phyloP scores from a whole-genome alignment of 2,329 filamentous ascomycete genomes.

The Alternaria dauci region DNA sequence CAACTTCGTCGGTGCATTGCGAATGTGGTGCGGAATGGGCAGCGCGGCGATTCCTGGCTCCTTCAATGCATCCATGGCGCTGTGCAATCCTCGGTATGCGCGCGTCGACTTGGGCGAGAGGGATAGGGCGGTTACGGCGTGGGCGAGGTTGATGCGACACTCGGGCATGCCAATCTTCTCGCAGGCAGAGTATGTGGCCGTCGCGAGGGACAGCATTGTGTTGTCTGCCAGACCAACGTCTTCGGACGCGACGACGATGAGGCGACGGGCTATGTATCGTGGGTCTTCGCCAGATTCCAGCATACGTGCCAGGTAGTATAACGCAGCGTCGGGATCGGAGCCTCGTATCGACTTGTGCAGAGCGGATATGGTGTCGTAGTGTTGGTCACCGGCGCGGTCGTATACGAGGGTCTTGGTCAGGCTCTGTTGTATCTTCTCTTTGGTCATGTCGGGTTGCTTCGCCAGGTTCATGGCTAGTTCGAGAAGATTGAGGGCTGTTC shows the following conservation, averaged over 20 bases:
- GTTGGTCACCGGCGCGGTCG: slow-evolving; percentile 92
- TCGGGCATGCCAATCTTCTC: slow-evolving; percentile 97
- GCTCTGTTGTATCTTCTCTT: slow-evolving; percentile 78
- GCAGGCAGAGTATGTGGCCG: slow-evolving; percentile 82
- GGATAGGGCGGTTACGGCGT: slow-evolving; percentile 82
- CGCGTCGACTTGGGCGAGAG: slow-evolving; percentile 86
- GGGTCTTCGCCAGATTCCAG: slow-evolving; percentile 94
- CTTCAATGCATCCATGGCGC: slow-evolving; percentile 77
- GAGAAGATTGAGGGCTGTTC: slow-evolving; percentile 89
- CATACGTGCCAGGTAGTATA: slow-evolving; percentile 97
- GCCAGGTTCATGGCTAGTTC: slow-evolving; percentile 86
- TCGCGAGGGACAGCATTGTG: slow-evolving; percentile 81
- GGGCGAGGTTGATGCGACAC: slow-evolving; percentile 88
- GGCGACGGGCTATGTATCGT: slow-evolving; percentile 87
- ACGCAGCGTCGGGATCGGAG: slow-evolving; percentile 81
- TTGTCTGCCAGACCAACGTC: slow-evolving; percentile 93
- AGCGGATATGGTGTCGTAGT: slow-evolving; percentile 96
- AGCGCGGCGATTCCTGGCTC: slow-evolving; percentile 85
- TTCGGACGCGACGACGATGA: slow-evolving; percentile 94
- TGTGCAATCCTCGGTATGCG: slow-evolving; percentile 82
- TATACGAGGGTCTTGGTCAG: slow-evolving; percentile 94
- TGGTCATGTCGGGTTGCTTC: slow-evolving; percentile 69
- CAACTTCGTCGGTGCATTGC: slow-evolving; percentile 89
- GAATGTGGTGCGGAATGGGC: slow-evolving; percentile 84
- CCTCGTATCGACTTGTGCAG: slow-evolving; percentile 97